Base-by-base conservation (phyloP, 2,329 filamentous ascomycete species). In the Xylariales sp. region DNA sequence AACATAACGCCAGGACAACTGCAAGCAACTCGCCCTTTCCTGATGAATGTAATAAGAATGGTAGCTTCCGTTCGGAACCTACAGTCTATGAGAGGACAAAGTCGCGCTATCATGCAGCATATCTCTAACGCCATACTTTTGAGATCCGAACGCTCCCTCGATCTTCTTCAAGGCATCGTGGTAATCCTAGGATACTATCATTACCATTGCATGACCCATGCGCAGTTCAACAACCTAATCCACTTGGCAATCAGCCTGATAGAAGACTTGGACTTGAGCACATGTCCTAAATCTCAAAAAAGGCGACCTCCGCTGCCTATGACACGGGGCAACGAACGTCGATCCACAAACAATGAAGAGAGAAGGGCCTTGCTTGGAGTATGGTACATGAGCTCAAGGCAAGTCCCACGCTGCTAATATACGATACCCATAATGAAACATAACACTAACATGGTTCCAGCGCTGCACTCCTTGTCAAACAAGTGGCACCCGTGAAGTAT, bases 131-230 rank as follows among this genome's bases (percentile, higher is more conserved):
- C 30, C 16, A 33, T 33, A 8, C 30, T 33, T n/a, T 19, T 33
- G 30, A 33, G 30, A 33, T 33, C 30, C 0, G 76, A 81, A 57
- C 67, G 72, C 40, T 76, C 65, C 12, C 41, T 81, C 18, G 75
- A 81, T 46, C 47, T 81, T 12, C 52, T 81, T 2, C 72, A 78
- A 44, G 76, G 76, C 4, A 53, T 81, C 16, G 56, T 80, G 20
- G 65, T 80, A 16, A 19, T 33, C 30, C 17, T 33, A 33, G 30
- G 30, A n/a, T 33, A 16, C 7, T 33, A 33, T 18, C 30, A 33
- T 19, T 33, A 33, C 17, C 17, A 19, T 33, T 33, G 30, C 30
- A 33, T 33, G 30, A 33, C 30, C 8, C 30, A 33, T 21, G 30
- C 30, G 30, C 30, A 33, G 30, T 19, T 33, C 30, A 33, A 33